Conservation (phyloP, 164 flowering plant genomes). For the Litsea cubeba region DNA sequence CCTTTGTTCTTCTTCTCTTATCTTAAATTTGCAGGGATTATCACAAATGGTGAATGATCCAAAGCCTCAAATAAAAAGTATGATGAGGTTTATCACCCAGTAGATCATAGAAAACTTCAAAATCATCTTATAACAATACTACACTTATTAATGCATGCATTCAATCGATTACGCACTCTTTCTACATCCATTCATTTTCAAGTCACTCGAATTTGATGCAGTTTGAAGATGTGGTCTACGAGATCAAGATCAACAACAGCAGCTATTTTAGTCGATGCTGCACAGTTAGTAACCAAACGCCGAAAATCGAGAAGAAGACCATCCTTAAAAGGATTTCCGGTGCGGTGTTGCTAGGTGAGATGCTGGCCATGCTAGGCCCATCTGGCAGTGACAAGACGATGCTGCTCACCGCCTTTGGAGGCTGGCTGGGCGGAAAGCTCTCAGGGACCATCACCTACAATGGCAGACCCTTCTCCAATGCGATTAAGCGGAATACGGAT, state of each 20-base stretch:
- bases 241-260: conserved; percentile 21
- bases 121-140: too few species aligned
- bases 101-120: too few species aligned
- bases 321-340: conserved; percentile 63
- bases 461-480: conserved; percentile 40
- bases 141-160: too few species aligned
- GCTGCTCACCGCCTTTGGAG: conserved; percentile 61
- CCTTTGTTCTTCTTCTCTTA: too few species aligned
- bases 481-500: conserved; percentile 53
- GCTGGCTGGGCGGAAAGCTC: conserved; percentile 40
- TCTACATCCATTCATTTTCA: not conserved
- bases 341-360: conserved; percentile 60
- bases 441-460: conserved; percentile 59
- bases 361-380: conserved; percentile 82
- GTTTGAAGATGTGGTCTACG: conserved; percentile 58
- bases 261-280: not conserved
- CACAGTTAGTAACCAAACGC: not conserved
- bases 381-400: conserved; percentile 90
- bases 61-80: too few species aligned
- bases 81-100: too few species aligned
- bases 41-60: too few species aligned
- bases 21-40: too few species aligned
- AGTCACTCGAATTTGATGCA: conserved; percentile 10
- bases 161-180: too few species aligned
- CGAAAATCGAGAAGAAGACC: conserved; percentile 21